Percentiles rank a stretch among this genome's conserved stretches.
Conservation (phyloP, 306 rosid genomes). For the Mimosa bimucronata region DNA sequence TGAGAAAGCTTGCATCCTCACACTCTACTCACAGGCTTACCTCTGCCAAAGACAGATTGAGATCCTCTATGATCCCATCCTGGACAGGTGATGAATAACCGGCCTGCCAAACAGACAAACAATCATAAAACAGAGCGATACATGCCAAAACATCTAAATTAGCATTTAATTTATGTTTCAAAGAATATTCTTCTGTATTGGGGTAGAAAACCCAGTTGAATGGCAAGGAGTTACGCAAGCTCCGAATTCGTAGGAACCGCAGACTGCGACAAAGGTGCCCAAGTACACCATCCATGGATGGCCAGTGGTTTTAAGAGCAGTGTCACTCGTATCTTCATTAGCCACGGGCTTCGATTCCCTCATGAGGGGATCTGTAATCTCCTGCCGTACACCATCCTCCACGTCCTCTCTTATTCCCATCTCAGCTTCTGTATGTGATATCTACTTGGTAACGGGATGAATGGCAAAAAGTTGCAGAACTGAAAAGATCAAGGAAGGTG, state of each 20-base stretch:
- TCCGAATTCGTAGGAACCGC: slow-evolving; percentile 90
- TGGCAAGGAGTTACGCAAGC: slow-evolving; percentile 55
- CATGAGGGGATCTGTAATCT: slow-evolving; percentile 52
- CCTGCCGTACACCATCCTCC: slow-evolving; percentile 45
- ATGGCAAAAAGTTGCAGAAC: slow-evolving; percentile 4
- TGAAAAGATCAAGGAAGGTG: slow-evolving; percentile 28
- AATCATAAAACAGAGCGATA: slow-evolving; percentile 27
- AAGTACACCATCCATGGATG: slow-evolving; percentile 92
- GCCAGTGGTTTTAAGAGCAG: slow-evolving; percentile 36
- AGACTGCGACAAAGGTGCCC: slow-evolving; percentile 76
- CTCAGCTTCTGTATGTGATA: slow-evolving; percentile 22
- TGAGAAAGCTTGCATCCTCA: neutral
- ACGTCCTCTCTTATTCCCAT: slow-evolving; percentile 65
- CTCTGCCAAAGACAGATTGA: slow-evolving; percentile 69
- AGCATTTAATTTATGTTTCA: neutral
- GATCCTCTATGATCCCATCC: slow-evolving; percentile 69
- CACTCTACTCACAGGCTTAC: slow-evolving; percentile 43
- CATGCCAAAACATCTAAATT: neutral
- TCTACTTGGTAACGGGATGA: neutral
- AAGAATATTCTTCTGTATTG: neutral
- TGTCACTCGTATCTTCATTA: slow-evolving; percentile 18
- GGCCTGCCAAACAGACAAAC: slow-evolving; percentile 52
- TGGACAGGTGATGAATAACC: slow-evolving; percentile 95
- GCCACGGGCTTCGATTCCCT: slow-evolving; percentile 23
- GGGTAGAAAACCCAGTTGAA: neutral